phyloP scores from a whole-genome alignment of 768 basidiomycete genomes.

The Mycena galericulata region DNA sequence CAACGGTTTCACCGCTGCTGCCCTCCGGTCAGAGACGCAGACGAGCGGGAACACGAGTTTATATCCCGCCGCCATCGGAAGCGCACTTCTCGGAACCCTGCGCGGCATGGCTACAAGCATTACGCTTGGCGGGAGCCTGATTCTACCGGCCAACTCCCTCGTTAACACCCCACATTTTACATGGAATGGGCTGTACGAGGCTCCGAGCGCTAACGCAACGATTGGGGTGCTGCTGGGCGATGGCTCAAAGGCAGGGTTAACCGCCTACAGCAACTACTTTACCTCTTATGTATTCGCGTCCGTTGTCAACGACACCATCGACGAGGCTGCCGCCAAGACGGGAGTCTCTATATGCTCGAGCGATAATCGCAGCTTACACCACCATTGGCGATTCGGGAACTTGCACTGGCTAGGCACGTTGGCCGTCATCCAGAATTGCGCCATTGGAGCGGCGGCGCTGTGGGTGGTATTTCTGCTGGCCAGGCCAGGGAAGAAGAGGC shows the following conservation, averaged over 20 bases:
- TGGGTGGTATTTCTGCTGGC: neutral
- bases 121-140: neutral
- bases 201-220: neutral
- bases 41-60: neutral
- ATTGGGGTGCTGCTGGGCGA: neutral
- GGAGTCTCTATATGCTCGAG: neutral
- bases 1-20: neutral
- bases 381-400: slow-evolving; percentile 17
- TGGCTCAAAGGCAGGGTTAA: slow-evolving; percentile 1
- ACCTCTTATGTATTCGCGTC: neutral
- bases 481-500: no score
- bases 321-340: neutral
- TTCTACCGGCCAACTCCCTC: no score
- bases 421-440: neutral
- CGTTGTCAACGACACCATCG: neutral
- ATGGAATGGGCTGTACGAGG: neutral
- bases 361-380: neutral
- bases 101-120: slow-evolving; percentile 1
- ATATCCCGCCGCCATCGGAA: neutral
- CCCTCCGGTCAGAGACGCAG: neutral
- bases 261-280: neutral
- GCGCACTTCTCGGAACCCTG: neutral
- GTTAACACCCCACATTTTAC: neutral
- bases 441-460: slow-evolving; percentile 8
- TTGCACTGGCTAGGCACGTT: slow-evolving; percentile 2